Evolutionary conservation across 768 basidiomycete species (phyloP).

Genomic region (Tricholoma terreum): DNA sequence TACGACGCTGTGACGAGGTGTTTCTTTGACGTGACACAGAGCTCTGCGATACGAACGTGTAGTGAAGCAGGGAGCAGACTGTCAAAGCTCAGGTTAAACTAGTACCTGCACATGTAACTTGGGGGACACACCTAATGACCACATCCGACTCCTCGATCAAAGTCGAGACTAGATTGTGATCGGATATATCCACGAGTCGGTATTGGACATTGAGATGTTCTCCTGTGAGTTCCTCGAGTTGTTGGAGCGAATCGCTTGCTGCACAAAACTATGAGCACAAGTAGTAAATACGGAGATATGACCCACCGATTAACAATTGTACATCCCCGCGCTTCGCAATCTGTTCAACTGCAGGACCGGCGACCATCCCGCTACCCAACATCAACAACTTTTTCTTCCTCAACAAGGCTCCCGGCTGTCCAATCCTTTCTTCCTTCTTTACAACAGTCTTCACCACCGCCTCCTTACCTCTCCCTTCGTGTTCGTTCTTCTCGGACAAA

Average conservation of each 20-base stretch:
- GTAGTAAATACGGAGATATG: constrained; percentile 19
- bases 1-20: constrained; percentile 93
- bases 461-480: not conserved
- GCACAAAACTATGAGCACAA: constrained; percentile 7
- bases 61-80: constrained; percentile 80
- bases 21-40: constrained; percentile 65
- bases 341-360: constrained; percentile 80
- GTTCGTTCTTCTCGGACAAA: not conserved
- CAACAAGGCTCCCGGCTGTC: constrained; percentile 3
- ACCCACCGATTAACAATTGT: constrained; percentile 68
- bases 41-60: constrained; percentile 67
- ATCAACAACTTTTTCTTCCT: constrained; percentile 69
- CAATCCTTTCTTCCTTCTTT: not conserved
- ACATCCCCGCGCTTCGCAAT: constrained; percentile 62
- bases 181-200: constrained; percentile 56
- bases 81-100: not conserved
- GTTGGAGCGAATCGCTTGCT: constrained; percentile 73
- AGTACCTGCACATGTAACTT: not conserved
- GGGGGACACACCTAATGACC: constrained; percentile 72
- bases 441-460: not conserved
- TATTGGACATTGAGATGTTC: constrained; percentile 51
- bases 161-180: constrained; percentile 39
- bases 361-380: constrained; percentile 95
- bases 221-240: constrained; percentile 48
- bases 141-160: constrained; percentile 70